phyloP scores from a whole-genome alignment of 2,329 filamentous ascomycete genomes.

The Diaporthe longicolla region DNA sequence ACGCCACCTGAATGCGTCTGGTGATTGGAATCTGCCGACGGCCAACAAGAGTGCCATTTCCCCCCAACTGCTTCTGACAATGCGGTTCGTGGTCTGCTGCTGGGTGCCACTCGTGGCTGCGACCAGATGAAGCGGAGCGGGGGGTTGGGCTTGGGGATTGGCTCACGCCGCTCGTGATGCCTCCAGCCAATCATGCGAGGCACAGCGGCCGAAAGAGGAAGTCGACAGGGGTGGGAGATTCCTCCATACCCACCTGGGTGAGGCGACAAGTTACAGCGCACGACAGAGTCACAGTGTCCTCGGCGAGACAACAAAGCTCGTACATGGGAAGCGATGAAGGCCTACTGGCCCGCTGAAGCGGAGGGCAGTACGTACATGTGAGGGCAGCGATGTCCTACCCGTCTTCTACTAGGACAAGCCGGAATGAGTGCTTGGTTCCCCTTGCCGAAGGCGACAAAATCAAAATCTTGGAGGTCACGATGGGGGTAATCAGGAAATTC shows the following conservation, averaged over 20 bases:
- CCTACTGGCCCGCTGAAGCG: neutral
- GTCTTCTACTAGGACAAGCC: neutral
- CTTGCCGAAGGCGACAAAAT: too few relatives aligned
- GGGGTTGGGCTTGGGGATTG: neutral
- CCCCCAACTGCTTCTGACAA: neutral
- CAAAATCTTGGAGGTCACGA: neutral
- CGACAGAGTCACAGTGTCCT: neutral
- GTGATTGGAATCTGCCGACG: neutral
- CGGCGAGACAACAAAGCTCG: neutral
- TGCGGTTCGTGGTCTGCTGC: neutral
- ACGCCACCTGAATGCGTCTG: neutral
- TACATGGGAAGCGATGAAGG: neutral
- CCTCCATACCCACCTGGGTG: neutral
- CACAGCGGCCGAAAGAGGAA: constrained; percentile 9
- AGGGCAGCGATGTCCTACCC: neutral
- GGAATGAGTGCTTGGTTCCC: neutral
- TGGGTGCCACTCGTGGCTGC: neutral
- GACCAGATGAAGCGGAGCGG: neutral
- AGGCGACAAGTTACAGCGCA: neutral
- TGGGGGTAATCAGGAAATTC: neutral
- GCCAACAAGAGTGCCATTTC: neutral
- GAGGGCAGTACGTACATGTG: neutral
- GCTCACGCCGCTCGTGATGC: neutral
- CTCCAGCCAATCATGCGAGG: neutral
- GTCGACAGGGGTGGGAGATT: neutral